phyloP scores from a whole-genome alignment of 345 rosid genomes.

The Conringia planisiliqua region DNA sequence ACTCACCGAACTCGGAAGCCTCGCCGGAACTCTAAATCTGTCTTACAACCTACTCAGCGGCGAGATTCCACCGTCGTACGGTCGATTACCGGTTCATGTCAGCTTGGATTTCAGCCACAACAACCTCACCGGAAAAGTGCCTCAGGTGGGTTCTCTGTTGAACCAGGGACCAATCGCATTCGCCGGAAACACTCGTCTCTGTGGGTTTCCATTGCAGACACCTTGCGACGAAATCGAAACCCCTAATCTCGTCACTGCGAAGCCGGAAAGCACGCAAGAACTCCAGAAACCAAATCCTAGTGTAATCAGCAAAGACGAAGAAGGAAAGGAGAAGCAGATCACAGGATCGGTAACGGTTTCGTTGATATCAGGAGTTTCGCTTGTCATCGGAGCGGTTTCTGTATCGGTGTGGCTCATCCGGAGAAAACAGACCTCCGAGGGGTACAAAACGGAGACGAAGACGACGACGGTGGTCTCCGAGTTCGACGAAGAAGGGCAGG shows the following conservation, averaged over 20 bases:
- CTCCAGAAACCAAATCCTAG: conserved; percentile 36
- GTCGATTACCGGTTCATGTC: conserved; percentile 61
- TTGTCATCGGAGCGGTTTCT: conserved; percentile 60
- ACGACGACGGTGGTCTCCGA: conserved; percentile 41
- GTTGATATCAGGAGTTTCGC: conserved; percentile 57
- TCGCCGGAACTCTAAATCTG: conserved; percentile 69
- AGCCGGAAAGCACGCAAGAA: conserved; percentile 35
- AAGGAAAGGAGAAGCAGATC: conserved; percentile 25
- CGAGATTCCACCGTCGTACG: conserved; percentile 64
- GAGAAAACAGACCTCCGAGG: conserved; percentile 43
- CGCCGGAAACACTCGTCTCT: conserved; percentile 63
- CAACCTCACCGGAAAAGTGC: conserved; percentile 79
- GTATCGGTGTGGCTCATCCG: conserved; percentile 57
- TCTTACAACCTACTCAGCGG: conserved; percentile 72
- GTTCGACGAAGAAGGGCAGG: conserved; percentile 53
- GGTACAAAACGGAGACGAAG: conserved; percentile 45
- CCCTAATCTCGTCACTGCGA: conserved; percentile 24
- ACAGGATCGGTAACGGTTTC: conserved; percentile 54
- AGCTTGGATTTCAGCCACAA: conserved; percentile 72
- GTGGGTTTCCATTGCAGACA: conserved; percentile 88
- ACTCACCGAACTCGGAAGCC: conserved; percentile 62
- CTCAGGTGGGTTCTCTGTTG: conserved; percentile 81
- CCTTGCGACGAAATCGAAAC: conserved; percentile 44
- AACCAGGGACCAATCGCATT: conserved; percentile 93
- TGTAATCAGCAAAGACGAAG: conserved; percentile 9